Conservation (phyloP, 345 rosid species). For the Eucalyptus microcorys region DNA sequence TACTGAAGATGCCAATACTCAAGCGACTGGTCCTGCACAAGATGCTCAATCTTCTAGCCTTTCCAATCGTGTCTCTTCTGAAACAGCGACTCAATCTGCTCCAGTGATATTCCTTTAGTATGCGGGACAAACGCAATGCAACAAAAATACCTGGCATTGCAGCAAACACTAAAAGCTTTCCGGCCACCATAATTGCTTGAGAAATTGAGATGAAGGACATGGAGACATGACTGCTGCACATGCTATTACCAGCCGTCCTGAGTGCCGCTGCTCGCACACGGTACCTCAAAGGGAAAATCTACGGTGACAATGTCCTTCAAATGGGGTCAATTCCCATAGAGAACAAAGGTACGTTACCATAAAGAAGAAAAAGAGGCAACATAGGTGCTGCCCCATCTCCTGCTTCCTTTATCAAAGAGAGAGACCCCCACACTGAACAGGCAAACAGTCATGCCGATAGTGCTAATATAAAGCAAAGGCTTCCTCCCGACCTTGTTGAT, state of each 20-base stretch:
- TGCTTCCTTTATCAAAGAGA: conserved; percentile 15
- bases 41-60: not conserved
- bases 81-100: conserved; percentile 36
- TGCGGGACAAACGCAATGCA: conserved; percentile 21
- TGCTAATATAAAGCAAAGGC: conserved; percentile 12
- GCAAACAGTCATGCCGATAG: conserved; percentile 48
- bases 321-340: conserved; percentile 49
- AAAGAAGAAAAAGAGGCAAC: conserved; percentile 19
- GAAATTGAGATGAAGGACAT: conserved; percentile 57
- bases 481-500: conserved; percentile 51
- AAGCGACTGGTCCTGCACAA: not conserved
- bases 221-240: conserved; percentile 37
- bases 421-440: conserved; percentile 22
- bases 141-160: conserved; percentile 28
- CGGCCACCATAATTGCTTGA: conserved; percentile 30
- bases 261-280: conserved; percentile 43
- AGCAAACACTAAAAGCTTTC: conserved; percentile 39
- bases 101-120: conserved; percentile 53
- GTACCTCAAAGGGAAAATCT: conserved; percentile 44
- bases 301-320: conserved; percentile 45
- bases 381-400: conserved; percentile 3
- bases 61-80: not conserved
- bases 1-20: not conserved
- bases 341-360: conserved; percentile 49
- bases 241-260: conserved; percentile 41